Base-by-base conservation (phyloP, 2,329 filamentous ascomycete species). In the Diaporthe sp. region DNA sequence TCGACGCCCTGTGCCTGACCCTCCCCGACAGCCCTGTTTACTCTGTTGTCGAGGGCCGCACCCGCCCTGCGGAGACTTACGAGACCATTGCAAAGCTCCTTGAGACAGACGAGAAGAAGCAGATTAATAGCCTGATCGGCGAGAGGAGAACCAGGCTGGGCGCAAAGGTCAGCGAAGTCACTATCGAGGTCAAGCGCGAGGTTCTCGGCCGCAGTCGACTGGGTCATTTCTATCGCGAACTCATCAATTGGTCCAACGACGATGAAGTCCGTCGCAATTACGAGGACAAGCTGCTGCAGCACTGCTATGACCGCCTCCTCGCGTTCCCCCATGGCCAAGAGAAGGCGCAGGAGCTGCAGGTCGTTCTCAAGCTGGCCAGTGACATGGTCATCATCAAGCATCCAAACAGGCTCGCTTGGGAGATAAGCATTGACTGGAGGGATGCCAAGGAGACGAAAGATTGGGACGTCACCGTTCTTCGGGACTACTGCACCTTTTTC, bases 381-480 rank as follows among this genome's bases (percentile, higher is more conserved):
- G 97, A 96, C 76, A 98, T 99, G 94, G 96, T 99, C 76, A 94
- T 98, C 75, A 97, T 99, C 82, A 96, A 96, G 79, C 95, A 98
- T 79, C 94, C 95, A 0, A 98, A 93, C 84, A 91, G 93, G 77
- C 88, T 97, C 22, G 97, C 97, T 0, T 99, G 97, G 97, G 93
- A 95, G 79, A 93, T 98, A 76, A 90, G 94, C 40, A 87, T 99
- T 74, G 95, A 98, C 80, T 98, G 96, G 94, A 90, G 94, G 78
- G 96, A 98, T 82, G 86, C 91, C 55, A 92, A 94, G 78, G 90
- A 90, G 61, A 89, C 97, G 64, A 86, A 89, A n/a, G 90, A 95
- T 35, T 93, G 95, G 86, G 96, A 98, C 80, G 89, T 91, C 57
- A 91, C 90, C 57, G 86, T 96, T n/a, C 85, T 99, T 33, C 89